Conservation (phyloP, 129 eudicot genomes). For the Ambrosia artemisiifolia region DNA sequence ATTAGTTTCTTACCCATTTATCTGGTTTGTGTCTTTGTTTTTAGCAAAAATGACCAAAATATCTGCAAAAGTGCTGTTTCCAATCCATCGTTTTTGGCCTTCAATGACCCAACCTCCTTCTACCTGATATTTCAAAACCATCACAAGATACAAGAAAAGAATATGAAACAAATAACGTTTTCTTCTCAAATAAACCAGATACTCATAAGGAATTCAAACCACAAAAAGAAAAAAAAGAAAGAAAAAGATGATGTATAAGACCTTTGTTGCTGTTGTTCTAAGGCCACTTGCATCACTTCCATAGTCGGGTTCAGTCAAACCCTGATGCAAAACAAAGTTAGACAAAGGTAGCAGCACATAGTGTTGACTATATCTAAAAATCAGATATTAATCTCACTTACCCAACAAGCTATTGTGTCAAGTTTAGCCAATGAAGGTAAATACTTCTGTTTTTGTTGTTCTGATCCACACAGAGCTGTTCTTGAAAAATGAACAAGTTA, state of each 20-base stretch:
- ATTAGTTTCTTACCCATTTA: conserved; percentile 70
- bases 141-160: conserved; percentile 3
- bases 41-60: conserved; percentile 84
- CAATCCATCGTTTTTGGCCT: conserved; percentile 98
- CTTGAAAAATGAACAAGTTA: conserved; percentile 25
- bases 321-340: conserved; percentile 38
- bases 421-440: conserved; percentile 81
- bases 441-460: conserved; percentile 75
- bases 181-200: background rate
- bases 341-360: background rate
- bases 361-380: background rate
- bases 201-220: background rate
- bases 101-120: conserved; percentile 97
- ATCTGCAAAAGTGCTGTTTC: conserved; percentile 99
- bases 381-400: conserved; percentile 33
- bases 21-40: conserved; percentile 76
- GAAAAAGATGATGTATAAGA: conserved; percentile 16
- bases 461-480: conserved; percentile 84
- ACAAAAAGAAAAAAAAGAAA: background rate
- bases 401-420: conserved; percentile 86
- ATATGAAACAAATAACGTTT: background rate
- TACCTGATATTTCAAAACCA: conserved; percentile 49
- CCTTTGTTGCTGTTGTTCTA: conserved; percentile 90
- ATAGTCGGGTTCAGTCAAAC: conserved; percentile 92
- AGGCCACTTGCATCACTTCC: conserved; percentile 98